Base-by-base conservation (phyloP, 768 basidiomycete species). In the Tulasnella sp. region DNA sequence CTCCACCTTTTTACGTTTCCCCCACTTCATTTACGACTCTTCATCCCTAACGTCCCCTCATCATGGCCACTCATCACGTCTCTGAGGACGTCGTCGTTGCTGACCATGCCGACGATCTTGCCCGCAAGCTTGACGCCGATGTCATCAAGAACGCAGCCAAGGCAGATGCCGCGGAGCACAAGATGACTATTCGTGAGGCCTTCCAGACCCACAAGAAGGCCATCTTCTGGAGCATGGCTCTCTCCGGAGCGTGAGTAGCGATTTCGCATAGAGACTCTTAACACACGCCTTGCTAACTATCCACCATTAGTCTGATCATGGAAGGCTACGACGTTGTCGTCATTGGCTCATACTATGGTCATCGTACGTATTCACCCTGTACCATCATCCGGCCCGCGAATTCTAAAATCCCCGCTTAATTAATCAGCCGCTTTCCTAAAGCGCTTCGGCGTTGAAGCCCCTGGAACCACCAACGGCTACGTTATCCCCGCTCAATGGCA, bases 401-500 rank as follows among this genome's bases (percentile, higher is more conserved):
- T n/a, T 29, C 40, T 40, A 32, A 73, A 39, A 39, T 20, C 37
- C 23, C 29, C 37, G 37, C 18, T 16, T 71, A 26, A 39, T 16
- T 37, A 42, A 5, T n/a, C 29, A 39, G 70, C 75, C 29, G 39
- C 29, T 46, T 48, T 79, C 77, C 18, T 78, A 18, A 20, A 37
- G 48, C 70, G 73, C 20, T 78, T 79, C 48, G 73, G 78, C 71
- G 74, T 75, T 32, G n/a, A 29, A 13, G 70, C 42, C 5, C 70
- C 77, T 20, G 70, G 42, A 26, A 51, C 71, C 13, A 48, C 29
- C 16, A 73, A 73, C 11, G 75, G 78, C 0, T 85, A 84, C 75
- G 80, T 83, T 32, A 82, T 86, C 32, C 83, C 85, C 0, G 83
- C 85, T 0, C 77, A 81, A 51, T 85, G 85, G 85, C 85, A 85